These are phyloP conservation scores for Bifiguratus adelaidae DNA, from an alignment of 192 early-diverging fungal species.

Conservation along the genomic window DNA sequence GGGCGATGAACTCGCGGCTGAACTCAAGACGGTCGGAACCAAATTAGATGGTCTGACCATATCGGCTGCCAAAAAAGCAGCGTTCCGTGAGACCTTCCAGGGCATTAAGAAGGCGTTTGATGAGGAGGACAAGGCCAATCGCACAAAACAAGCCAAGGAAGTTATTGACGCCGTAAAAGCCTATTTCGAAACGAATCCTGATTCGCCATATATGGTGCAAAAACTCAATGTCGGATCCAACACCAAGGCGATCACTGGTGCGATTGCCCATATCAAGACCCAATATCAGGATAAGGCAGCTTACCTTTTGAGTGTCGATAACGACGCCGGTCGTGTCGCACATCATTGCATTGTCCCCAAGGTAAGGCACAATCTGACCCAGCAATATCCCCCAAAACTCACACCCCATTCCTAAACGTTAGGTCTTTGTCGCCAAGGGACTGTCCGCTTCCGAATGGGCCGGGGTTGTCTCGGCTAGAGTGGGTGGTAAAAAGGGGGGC, in stretches of 20 bases:
- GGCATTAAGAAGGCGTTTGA: constrained; percentile 73
- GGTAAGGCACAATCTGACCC: not conserved
- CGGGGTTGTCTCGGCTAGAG: constrained; percentile 60
- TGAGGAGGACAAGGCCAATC: constrained; percentile 83
- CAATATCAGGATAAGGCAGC: constrained; percentile 75
- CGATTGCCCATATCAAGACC: constrained; percentile 68
- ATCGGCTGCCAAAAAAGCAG: constrained; percentile 68
- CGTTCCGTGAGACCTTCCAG: constrained; percentile 60
- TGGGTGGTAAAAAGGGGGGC: constrained; percentile 92
- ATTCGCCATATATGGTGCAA: constrained; percentile 42
- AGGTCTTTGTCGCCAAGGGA: constrained; percentile 55
- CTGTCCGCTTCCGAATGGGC: constrained; percentile 93
- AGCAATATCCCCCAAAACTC: not conserved
- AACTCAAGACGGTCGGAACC: constrained; percentile 68
- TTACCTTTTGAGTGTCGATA: constrained; percentile 72
- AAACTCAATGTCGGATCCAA: constrained; percentile 65
- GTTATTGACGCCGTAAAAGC: constrained; percentile 66
- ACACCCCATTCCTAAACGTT: not conserved
- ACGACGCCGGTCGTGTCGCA: constrained; percentile 50
- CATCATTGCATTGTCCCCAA: constrained; percentile 81
- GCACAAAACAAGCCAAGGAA: constrained; percentile 77
- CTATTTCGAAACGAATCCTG: constrained; percentile 56
- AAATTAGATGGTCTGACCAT: constrained; percentile 72
- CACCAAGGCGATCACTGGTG: constrained; percentile 74
- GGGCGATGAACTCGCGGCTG: constrained; percentile 56